Base-by-base conservation (phyloP, 2,329 filamentous ascomycete species). In the Aureobasidium mangrovei region DNA sequence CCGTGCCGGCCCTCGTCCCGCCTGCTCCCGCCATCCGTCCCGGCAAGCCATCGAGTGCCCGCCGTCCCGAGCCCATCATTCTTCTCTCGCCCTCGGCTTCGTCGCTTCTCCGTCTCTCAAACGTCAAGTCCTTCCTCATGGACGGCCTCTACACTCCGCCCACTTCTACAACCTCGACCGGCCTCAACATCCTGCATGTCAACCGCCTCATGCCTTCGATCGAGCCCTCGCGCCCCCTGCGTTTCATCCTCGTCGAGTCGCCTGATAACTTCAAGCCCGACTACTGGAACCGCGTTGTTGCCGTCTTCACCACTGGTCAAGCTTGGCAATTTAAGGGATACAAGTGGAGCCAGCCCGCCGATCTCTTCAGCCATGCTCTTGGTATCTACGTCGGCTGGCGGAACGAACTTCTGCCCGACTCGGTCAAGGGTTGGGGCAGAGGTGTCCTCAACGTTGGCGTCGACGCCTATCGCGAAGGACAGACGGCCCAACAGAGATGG, bases 251-350 rank as follows among this genome's bases (percentile, higher is more conserved):
- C 38, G 91, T 97, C 53, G 93, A 98, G 69, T 86, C 85, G 18
- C 87, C 91, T 0, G 85, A 94, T 66, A 86, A 93, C 69, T 98
- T 98, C 79, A 95, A 95, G 69, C 93, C 93, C 0, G 91, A 97
- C 67, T 96, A 97, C 75, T 98, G 93, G 93, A 85, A 85, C 64
- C 84, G 91, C 49, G 86, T 98, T 5, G 93, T 96, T 1, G 93
- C 88, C 9, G 91, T 98, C 55, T 97, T 98, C 73, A 98, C 93
- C 0, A 98, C 93, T 0, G 93, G 93, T 33, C 93, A 98, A 73
- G 84, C 86, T 7, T 98, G 93, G 93, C 93, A 98, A 72, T 98
- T 98, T 74, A 95, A 96, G 73, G 87, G 83, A 61, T 98, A 98
- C 79, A 95, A 95, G 71, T 98, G 93, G 89, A 85, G 85, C 61